Conservation (phyloP, 305 asterid species). For the Fraxinus greggii region DNA sequence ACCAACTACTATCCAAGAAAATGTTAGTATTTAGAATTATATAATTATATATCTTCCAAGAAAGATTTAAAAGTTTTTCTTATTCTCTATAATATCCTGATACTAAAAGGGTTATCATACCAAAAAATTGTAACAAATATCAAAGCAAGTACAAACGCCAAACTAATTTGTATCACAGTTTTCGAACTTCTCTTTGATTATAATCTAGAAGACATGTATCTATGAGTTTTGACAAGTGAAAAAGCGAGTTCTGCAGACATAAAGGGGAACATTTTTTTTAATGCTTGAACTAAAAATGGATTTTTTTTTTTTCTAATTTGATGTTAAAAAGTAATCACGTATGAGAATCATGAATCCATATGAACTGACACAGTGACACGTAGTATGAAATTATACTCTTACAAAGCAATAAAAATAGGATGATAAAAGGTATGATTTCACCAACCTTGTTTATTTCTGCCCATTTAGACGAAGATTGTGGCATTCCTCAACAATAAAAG, state of each 20-base stretch:
- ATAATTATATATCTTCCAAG: neutral
- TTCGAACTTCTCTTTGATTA: neutral
- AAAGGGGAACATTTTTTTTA: neutral
- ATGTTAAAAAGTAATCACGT: neutral
- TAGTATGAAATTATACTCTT: neutral
- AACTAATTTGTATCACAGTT: neutral
- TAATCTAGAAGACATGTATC: neutral
- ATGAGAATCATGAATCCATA: neutral
- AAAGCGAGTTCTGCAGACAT: neutral
- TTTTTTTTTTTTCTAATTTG: neutral
- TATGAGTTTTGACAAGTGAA: neutral
- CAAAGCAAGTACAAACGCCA: neutral
- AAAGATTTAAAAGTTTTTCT: neutral
- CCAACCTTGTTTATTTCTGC: conserved; percentile 32
- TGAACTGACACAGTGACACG: neutral
- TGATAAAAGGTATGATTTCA: conserved; percentile 4
- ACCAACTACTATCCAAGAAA: neutral
- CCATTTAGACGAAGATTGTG: conserved; percentile 23
- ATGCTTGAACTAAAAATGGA: conserved; percentile 9
- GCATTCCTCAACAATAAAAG: conserved; percentile 26
- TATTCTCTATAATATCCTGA: neutral
- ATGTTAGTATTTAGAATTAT: neutral
- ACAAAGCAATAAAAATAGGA: conserved; percentile 1
- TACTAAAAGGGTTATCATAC: neutral
- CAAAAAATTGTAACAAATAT: neutral